A percentile compares a stretch with the other conserved stretches of the same genome.
Conservation (phyloP, 345 rosid genomes). For the Pistacia atlantica region DNA sequence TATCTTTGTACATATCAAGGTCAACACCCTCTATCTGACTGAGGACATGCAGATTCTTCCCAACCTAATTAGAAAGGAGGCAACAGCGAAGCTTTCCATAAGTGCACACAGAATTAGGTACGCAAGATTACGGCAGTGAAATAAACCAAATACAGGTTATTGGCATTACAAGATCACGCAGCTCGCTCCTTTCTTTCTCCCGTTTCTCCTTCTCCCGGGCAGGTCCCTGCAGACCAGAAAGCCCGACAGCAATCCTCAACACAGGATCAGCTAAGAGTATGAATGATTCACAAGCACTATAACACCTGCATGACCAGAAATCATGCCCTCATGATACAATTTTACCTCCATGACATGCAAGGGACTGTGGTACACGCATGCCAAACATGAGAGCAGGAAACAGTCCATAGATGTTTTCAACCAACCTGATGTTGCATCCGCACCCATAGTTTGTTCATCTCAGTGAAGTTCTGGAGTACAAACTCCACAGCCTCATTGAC, state of each 20-base stretch:
- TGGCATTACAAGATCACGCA: conserved; percentile 97
- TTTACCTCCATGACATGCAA: conserved; percentile 73
- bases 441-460: conserved; percentile 99
- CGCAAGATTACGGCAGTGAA: conserved; percentile 39
- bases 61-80: conserved; percentile 65
- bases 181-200: conserved; percentile 99
- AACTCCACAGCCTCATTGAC: conserved; percentile 93
- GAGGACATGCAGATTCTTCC: conserved; percentile 98
- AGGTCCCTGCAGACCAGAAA: conserved; percentile 99
- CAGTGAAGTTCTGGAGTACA: conserved; percentile 95
- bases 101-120: conserved; percentile 34
- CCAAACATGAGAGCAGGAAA: conserved; percentile 65
- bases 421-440: conserved; percentile 99
- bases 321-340: conserved; percentile 81
- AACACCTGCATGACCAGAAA: conserved; percentile 97
- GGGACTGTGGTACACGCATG: conserved; percentile 61
- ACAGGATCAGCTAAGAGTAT: conserved; percentile 92
- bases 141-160: conserved; percentile 50
- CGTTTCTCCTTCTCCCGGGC: conserved; percentile 98
- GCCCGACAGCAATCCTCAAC: conserved; percentile 98
- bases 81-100: conserved; percentile 33
- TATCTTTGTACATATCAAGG: conserved; percentile 90
- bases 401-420: conserved; percentile 50
- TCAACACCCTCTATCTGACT: conserved; percentile 98
- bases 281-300: conserved; percentile 93